Conservation (phyloP, 2,329 filamentous ascomycete species). For the Didymosphaeria variabile region DNA sequence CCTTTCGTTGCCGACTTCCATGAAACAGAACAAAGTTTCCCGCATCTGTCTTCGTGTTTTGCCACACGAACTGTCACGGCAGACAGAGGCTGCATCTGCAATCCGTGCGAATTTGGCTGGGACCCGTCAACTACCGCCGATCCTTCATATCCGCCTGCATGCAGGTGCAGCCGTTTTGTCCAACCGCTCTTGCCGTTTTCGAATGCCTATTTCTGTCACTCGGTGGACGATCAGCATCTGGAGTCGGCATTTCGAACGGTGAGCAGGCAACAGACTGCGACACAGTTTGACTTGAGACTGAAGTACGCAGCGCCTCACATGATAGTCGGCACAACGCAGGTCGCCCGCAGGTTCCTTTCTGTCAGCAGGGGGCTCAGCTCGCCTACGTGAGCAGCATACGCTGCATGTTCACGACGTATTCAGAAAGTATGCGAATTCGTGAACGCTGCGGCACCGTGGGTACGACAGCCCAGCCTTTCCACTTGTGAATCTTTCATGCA, state of each 20-base stretch:
- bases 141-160: constrained; percentile 10
- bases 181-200: background rate
- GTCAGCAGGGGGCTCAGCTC: background rate
- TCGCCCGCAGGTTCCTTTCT: background rate
- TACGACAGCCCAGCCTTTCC: background rate
- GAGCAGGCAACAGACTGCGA: background rate
- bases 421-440: background rate
- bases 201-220: constrained; percentile 11
- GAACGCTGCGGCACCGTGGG: no score
- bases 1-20: background rate
- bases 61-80: constrained; percentile 2
- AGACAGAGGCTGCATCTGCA: background rate
- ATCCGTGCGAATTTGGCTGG: background rate
- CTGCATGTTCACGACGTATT: background rate
- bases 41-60: background rate
- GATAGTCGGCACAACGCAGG: no score
- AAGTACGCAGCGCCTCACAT: background rate
- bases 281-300: background rate
- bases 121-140: background rate
- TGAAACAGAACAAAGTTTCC: constrained; percentile 6
- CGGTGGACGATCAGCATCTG: background rate
- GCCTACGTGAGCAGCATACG: background rate
- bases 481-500: no score
- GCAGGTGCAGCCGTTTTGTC: background rate
- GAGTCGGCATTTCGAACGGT: no score